Base-by-base conservation (phyloP, 176 grass and related monocot genomes). In the Eleusine coracana region DNA sequence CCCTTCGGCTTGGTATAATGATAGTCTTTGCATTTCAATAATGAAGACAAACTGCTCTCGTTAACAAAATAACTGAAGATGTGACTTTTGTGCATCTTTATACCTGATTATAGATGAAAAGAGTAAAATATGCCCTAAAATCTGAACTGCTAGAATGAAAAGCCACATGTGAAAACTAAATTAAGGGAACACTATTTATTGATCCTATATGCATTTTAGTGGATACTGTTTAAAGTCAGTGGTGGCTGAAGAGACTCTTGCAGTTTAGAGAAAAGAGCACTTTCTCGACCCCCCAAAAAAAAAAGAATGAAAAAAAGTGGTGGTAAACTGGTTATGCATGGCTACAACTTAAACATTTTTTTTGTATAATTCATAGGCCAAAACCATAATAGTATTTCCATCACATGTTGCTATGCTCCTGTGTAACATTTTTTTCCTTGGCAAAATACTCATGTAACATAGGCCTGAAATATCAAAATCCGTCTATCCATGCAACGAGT, bases 61-160 rank as follows among this genome's bases (percentile, higher is more conserved):
- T 18, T 34, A 12, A 66, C 60, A 79, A 61, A 39, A 70, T 73
- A 37, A 23, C 46, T 77, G 21, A 10, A 66, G 23, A 2, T 73
- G 39, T 82, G 68, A 3, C 44, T 25, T 52, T 64, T 34, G 51
- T 63, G 68, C 51, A 79, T 75, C 73, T 80, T 73, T 75, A 44
- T 46, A 25, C 51, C 34, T 40, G 12, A 39, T 56, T 69, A 12
- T 80, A 40, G 21, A n/a, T 21, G 55, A 25, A 18, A 21, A 80
- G 29, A 10, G 44, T 21, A 68, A 68, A 80, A 5, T 1, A 17
- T 76, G 7, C 9, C 73, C 65, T 86, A 28, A 49, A 38, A 78
- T 78, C 39, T 48, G 52, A 55, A 75, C 17, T 21, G 63, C 55
- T 41, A 64, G 9, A 58, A 28, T 9, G 28, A 58, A 3, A 11